Percentiles rank a stretch among this genome's conserved stretches.
Conservation (phyloP, 2,329 filamentous ascomycete genomes). For the Pezicula carpinea region DNA sequence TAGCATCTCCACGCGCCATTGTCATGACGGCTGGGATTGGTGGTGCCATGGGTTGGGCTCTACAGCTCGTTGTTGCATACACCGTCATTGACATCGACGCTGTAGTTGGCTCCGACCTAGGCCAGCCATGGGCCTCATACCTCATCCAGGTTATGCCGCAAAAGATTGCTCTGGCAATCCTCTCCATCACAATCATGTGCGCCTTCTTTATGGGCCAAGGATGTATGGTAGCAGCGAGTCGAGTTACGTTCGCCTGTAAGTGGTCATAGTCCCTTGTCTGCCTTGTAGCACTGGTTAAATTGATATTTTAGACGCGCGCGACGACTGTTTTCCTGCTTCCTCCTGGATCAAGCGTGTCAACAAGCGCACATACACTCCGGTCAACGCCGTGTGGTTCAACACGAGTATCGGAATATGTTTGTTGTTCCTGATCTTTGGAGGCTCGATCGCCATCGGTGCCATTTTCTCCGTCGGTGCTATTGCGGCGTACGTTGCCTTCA, state of each 20-base stretch:
- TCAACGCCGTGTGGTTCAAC: conserved; percentile 65
- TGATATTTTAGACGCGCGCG: too few species aligned
- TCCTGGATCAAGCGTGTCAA: conserved; percentile 56
- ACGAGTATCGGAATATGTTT: conserved; percentile 50
- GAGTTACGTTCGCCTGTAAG: conserved; percentile 67
- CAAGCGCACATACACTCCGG: conserved; percentile 52
- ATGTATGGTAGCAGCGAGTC: conserved; percentile 59
- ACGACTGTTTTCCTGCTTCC: conserved; percentile 61
- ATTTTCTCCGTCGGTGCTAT: conserved; percentile 65
- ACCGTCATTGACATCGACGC: conserved; percentile 57
- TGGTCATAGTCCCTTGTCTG: too few species aligned
- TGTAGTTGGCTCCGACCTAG: conserved; percentile 55
- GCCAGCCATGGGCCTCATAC: conserved; percentile 65
- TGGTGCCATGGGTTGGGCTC: conserved; percentile 64
- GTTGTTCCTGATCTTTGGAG: conserved; percentile 60
- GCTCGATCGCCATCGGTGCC: conserved; percentile 54
- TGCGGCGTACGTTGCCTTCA: conserved; percentile 56
- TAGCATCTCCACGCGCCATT: conserved; percentile 68
- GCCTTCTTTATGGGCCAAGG: conserved; percentile 68
- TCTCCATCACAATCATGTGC: conserved; percentile 58
- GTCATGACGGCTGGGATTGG: conserved; percentile 64
- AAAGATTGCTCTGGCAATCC: conserved; percentile 52
- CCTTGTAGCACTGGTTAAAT: too few species aligned
- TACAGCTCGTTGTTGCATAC: conserved; percentile 69
- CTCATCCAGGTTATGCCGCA: conserved; percentile 59